phyloP scores from a whole-genome alignment of 2,329 filamentous ascomycete genomes.

The Penicillium sp. region DNA sequence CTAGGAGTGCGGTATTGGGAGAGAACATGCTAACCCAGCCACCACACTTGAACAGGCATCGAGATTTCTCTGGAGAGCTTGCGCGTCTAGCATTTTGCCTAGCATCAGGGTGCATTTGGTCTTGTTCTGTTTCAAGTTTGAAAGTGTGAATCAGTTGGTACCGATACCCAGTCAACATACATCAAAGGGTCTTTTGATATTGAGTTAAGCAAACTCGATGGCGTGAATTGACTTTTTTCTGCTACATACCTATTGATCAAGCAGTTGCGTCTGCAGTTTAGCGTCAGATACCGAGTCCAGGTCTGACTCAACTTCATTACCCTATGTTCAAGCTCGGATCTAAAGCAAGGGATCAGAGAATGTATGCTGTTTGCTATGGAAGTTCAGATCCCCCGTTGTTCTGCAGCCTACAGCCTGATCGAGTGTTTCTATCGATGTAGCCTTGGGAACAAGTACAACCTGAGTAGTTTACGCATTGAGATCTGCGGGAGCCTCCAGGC shows the following conservation, averaged over 20 bases:
- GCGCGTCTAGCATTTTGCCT: neutral
- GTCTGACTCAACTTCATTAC: neutral
- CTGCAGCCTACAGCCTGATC: neutral
- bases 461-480: neutral
- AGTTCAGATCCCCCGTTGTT: neutral
- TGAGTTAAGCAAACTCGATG: neutral
- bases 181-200: neutral
- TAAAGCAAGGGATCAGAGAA: neutral
- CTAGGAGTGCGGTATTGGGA: neutral
- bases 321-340: neutral
- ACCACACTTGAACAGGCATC: neutral
- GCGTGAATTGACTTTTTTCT: neutral
- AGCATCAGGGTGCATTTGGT: neutral
- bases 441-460: neutral
- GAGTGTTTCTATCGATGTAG: neutral
- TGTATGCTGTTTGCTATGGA: neutral
- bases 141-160: neutral
- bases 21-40: neutral
- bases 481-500: too few relatives aligned
- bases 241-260: too few relatives aligned
- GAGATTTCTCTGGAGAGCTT: neutral
- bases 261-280: neutral
- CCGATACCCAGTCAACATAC: neutral
- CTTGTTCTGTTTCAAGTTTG: neutral
- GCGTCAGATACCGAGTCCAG: neutral